Conservation (phyloP, 2,329 filamentous ascomycete species). For the Claviceps maximensis region DNA sequence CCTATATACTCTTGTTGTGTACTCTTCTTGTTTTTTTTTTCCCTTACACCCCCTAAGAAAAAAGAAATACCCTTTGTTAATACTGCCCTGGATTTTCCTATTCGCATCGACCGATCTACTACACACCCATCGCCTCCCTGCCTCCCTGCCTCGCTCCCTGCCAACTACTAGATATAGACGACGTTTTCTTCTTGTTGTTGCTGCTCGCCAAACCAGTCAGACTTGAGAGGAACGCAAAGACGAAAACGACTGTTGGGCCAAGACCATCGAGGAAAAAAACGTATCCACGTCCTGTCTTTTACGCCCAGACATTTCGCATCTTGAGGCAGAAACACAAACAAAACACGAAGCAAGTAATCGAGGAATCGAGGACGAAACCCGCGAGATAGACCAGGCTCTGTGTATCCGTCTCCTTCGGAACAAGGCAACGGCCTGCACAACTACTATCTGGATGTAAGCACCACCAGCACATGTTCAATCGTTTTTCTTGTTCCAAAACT, state of each 20-base stretch:
- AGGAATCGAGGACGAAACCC: not conserved
- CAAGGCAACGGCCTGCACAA: not conserved
- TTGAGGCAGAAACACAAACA: not conserved
- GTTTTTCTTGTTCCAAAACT: not conserved
- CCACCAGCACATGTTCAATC: not conserved
- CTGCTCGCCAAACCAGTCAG: not conserved
- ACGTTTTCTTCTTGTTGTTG: too few species aligned
- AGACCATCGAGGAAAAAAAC: not conserved
- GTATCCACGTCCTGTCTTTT: not conserved
- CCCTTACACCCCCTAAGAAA: too few species aligned
- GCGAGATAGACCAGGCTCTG: not conserved
- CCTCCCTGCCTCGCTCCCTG: not conserved
- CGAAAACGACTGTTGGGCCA: not conserved
- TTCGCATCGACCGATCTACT: not conserved
- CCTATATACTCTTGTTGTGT: conserved; percentile 1
- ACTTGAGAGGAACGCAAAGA: not conserved
- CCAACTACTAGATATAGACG: not conserved
- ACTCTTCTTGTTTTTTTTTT: not conserved
- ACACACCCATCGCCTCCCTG: not conserved
- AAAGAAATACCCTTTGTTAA: conserved; percentile 2
- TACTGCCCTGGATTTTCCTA: not conserved
- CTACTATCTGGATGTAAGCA: conserved; percentile 1
- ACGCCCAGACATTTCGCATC: not conserved
- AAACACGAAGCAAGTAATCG: not conserved
- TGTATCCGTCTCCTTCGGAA: not conserved